Conservation (phyloP, 2,329 filamentous ascomycete genomes). For the Talaromyces marneffei region DNA sequence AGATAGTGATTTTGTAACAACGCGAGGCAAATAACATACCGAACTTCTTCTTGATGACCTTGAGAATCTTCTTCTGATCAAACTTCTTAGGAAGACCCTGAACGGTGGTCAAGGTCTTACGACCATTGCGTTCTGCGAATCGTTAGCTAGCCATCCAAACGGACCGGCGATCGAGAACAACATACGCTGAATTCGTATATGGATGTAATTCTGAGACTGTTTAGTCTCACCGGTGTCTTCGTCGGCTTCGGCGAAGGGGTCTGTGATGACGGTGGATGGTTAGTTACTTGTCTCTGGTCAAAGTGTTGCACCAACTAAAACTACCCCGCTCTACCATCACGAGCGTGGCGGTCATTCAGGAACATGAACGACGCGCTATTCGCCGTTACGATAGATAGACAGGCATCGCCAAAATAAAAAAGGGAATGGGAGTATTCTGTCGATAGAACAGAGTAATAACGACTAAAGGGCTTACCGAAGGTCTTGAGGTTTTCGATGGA, state of each 20-base stretch:
- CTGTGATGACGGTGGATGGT: slow-evolving; percentile 47
- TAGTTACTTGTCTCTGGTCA: slow-evolving; percentile 24
- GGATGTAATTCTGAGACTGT: slow-evolving; percentile 96
- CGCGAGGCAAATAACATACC: slow-evolving; percentile 51
- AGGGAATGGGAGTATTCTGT: not conserved
- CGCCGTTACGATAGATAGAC: not conserved
- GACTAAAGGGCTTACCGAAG: slow-evolving; percentile 62
- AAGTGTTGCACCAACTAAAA: slow-evolving; percentile 19
- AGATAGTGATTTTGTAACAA: not conserved
- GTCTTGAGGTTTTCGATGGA: slow-evolving; percentile 98
- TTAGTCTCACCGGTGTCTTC: slow-evolving; percentile 95
- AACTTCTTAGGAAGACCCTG: slow-evolving; percentile 99
- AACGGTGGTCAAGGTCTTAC: slow-evolving; percentile 99
- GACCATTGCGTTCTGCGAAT: slow-evolving; percentile 92
- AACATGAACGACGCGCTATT: not conserved
- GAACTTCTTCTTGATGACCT: slow-evolving; percentile 99
- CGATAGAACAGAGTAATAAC: not conserved
- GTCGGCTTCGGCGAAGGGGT: slow-evolving; percentile 99
- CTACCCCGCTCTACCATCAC: slow-evolving; percentile 32
- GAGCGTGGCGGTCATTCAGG: not conserved
- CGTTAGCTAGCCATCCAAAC: slow-evolving; percentile 20
- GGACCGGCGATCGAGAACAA: slow-evolving; percentile 24
- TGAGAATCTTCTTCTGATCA: slow-evolving; percentile 99
- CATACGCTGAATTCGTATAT: slow-evolving; percentile 99
- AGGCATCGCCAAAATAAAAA: not conserved